Conservation (phyloP, 2,329 filamentous ascomycete genomes). For the Aspergillus phoenicis region DNA sequence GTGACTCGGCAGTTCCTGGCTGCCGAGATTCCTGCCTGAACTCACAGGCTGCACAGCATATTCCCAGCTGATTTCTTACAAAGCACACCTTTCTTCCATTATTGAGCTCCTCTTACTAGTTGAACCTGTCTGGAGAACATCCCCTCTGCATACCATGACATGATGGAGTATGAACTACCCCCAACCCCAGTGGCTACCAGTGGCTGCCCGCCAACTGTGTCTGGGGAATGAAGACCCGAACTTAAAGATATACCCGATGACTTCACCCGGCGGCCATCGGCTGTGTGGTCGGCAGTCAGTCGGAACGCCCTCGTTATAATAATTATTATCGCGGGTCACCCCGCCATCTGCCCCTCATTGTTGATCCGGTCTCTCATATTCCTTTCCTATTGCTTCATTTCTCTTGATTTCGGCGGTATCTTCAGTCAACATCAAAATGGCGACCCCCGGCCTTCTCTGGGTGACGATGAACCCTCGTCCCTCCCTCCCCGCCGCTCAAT, state of each 20-base stretch:
- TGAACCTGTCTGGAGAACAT: too few relatives aligned
- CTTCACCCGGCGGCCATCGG: constrained; percentile 11
- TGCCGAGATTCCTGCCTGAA: neutral
- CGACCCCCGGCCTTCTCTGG: constrained; percentile 70
- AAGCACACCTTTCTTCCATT: too few relatives aligned
- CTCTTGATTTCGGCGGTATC: neutral
- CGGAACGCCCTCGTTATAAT: constrained; percentile 1
- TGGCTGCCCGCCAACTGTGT: neutral
- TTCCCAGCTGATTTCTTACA: too few relatives aligned
- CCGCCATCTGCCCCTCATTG: neutral
- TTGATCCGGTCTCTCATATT: neutral
- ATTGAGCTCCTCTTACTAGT: neutral
- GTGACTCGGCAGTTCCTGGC: neutral
- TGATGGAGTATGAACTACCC: too few relatives aligned
- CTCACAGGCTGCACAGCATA: neutral
- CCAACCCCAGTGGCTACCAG: too few relatives aligned
- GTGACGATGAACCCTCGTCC: constrained; percentile 82
- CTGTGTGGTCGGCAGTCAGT: constrained; percentile 20
- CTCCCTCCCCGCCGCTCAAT: constrained; percentile 66
- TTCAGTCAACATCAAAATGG: constrained; percentile 27
- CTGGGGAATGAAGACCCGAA: neutral
- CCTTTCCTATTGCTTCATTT: neutral
- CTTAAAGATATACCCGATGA: constrained; percentile 4
- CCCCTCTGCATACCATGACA: too few relatives aligned
- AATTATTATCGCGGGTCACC: neutral